Base-by-base conservation (phyloP, 768 basidiomycete species). In the Suillus variegatus region DNA sequence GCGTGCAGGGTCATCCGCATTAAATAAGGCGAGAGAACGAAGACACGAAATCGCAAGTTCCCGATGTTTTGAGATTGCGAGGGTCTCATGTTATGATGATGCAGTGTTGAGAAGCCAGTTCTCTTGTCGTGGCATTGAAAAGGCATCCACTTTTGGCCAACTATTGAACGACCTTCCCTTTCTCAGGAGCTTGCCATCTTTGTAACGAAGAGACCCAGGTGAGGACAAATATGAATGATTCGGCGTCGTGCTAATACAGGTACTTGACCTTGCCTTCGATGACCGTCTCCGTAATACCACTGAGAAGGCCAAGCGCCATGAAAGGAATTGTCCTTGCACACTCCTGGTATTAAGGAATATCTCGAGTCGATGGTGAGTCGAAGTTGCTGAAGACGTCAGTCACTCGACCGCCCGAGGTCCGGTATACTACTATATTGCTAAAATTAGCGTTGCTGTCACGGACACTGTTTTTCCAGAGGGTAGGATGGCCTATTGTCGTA, bases 381-480 rank as follows among this genome's bases (percentile, higher is more conserved):
- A 61, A 69, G 47, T 68, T 55, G 12, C 67, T 67, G 8, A 68
- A 52, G 7, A 68, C 52, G 2, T 66, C 68, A 25, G 51, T 63
- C 10, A 35, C 41, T 22, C 20, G 22, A 32, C 55, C 61, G 20
- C 40, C 35, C 7, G 2, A 4, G 18, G 40, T 43, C 16, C 38
- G 22, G 35, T 67, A 57, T 18, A 32, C 64, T 67, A 67, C 65
- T 3, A 67, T 54, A 25, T 58, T 67, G 36, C 20, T 28, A 32
- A 40, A 20, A 32, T 61, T 69, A 25, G 65, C 12, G 22, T 69
- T 60, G 3, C 63, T 36, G 12, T 67, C 60, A 20, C 55, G 32
- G 1, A 68, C 47, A 0, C 14, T 5, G 0, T 36, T 1, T 2
- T 60, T n/a, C 46, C 51, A 56, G 13, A 69, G 58, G 44, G 28